phyloP scores from a whole-genome alignment of 495 filamentous ascomycete genomes.

The Trypethelium eluteriae region DNA sequence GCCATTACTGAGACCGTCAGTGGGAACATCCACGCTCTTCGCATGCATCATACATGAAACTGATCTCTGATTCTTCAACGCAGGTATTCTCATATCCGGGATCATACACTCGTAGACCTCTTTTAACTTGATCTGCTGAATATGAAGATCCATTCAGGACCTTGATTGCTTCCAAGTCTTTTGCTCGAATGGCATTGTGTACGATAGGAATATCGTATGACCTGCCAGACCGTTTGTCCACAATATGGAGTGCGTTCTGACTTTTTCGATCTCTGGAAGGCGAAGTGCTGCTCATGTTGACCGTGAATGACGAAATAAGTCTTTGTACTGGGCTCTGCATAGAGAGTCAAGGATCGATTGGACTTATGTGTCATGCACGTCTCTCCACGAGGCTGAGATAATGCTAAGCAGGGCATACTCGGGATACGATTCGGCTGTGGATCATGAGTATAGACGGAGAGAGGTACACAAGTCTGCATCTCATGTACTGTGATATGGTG shows the following conservation, averaged over 20 bases:
- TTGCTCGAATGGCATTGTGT: not conserved
- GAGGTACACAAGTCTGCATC: no score
- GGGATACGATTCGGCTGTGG: no score
- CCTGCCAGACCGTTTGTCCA: not conserved
- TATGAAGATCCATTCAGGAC: not conserved
- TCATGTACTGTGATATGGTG: no score
- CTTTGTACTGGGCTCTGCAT: no score
- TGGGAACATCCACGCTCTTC: not conserved
- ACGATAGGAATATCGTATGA: not conserved
- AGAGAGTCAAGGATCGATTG: no score
- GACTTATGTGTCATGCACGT: no score
- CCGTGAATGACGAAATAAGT: no score
- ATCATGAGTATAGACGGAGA: no score
- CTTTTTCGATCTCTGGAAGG: not conserved
- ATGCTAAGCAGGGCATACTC: no score
- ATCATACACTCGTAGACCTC: not conserved
- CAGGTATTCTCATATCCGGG: not conserved
- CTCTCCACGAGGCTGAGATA: no score
- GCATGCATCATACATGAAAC: conserved; percentile 41
- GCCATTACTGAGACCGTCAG: conserved; percentile 28
- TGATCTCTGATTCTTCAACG: conserved; percentile 31
- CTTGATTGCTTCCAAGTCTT: not conserved
- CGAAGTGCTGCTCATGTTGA: no score
- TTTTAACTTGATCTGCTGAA: not conserved
- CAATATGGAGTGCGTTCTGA: not conserved